These are phyloP conservation scores for Colletotrichum euphorbiae DNA, from an alignment of 2,329 filamentous ascomycete species.

Conservation along the genomic window DNA sequence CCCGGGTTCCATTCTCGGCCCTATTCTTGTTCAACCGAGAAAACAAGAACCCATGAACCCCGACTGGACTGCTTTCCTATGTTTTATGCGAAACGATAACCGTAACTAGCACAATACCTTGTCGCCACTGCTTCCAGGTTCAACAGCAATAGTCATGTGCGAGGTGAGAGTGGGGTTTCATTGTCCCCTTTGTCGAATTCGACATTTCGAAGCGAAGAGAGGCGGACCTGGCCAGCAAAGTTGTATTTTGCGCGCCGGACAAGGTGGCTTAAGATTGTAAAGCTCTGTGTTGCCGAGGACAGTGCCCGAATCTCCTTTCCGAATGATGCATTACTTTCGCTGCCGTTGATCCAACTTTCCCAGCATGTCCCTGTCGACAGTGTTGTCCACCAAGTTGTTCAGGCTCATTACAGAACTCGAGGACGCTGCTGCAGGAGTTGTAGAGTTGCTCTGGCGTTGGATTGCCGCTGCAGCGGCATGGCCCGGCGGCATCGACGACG, in stretches of 20 bases:
- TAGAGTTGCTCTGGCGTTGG: conserved; percentile 50
- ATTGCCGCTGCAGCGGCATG: conserved; percentile 53
- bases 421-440: conserved; percentile 45
- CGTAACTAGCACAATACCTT: conserved; percentile 8
- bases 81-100: conserved; percentile 16
- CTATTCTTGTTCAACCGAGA: background rate
- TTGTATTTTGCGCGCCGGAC: conserved; percentile 7
- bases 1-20: background rate
- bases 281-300: background rate
- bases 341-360: conserved; percentile 58
- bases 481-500: conserved; percentile 49
- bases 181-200: background rate
- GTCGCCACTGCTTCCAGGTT: background rate
- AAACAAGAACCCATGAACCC: background rate
- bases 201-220: conserved; percentile 17
- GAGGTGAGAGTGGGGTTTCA: conserved; percentile 9
- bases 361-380: conserved; percentile 65
- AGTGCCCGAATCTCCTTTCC: conserved; percentile 8
- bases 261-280: conserved; percentile 22
- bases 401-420: conserved; percentile 63
- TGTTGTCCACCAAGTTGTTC: conserved; percentile 62
- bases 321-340: conserved; percentile 40
- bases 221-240: conserved; percentile 37
- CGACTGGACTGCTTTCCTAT: conserved; percentile 19
- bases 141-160: background rate